These are phyloP conservation scores for Perilla frutescens DNA, from an alignment of 257 asterid genomes.

Conservation along the genomic window DNA sequence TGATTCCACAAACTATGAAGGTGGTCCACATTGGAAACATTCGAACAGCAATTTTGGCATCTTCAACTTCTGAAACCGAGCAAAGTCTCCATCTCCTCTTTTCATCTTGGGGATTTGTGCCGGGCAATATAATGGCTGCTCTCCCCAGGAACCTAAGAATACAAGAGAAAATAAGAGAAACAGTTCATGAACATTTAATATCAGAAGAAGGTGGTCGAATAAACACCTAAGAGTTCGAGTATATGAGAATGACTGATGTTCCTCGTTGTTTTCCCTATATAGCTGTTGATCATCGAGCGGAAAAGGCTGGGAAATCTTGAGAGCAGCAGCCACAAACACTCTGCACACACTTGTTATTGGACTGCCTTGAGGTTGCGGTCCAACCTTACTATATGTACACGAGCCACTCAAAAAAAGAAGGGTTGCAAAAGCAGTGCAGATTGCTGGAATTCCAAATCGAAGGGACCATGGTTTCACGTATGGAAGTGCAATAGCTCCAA, in stretches of 20 bases:
- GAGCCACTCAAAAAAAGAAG: conserved; percentile 43
- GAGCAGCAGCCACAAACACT: conserved; percentile 52
- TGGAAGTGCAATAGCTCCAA: conserved; percentile 63
- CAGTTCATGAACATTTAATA: background rate
- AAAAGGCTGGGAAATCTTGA: conserved; percentile 33
- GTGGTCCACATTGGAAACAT: conserved; percentile 63
- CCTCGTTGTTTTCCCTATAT: conserved; percentile 19
- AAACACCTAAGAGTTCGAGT: conserved; percentile 49
- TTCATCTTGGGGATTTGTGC: background rate
- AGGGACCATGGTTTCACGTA: conserved; percentile 66
- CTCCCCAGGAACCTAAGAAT: conserved; percentile 56
- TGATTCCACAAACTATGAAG: conserved; percentile 55
- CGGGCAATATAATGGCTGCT: conserved; percentile 54
- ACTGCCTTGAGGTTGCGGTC: conserved; percentile 44
- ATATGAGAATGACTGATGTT: conserved; percentile 10
- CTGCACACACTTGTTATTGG: conserved; percentile 46
- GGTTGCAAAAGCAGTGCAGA: conserved; percentile 47
- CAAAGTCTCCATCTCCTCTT: conserved; percentile 46
- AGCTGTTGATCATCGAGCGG: conserved; percentile 30
- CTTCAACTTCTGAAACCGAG: conserved; percentile 57
- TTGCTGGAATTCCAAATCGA: conserved; percentile 65
- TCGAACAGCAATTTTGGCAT: conserved; percentile 55
- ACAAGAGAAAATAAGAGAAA: background rate
- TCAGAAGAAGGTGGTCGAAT: background rate
- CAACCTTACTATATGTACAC: background rate